These are phyloP conservation scores for Aspergillus ibericus DNA, from an alignment of 2,329 filamentous ascomycete species.

Conservation along the genomic window DNA sequence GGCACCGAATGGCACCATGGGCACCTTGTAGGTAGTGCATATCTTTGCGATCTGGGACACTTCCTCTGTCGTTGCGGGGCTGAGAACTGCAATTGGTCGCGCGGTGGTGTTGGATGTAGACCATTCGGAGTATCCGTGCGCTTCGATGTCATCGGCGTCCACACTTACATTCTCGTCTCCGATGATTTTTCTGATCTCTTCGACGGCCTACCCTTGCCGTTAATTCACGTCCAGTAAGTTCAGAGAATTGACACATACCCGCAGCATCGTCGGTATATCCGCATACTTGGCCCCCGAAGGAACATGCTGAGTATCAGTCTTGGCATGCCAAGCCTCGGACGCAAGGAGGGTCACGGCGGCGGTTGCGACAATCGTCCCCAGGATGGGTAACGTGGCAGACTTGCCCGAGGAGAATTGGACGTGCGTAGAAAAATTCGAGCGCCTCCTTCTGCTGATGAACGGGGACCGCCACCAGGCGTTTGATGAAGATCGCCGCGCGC, in stretches of 20 bases:
- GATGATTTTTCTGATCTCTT: background rate
- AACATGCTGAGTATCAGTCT: background rate
- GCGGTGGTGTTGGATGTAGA: constrained; percentile 56
- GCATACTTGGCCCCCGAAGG: background rate
- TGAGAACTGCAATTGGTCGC: constrained; percentile 59
- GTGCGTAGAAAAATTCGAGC: background rate
- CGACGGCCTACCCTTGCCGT: background rate
- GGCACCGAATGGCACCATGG: constrained; percentile 3
- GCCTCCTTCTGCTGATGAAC: background rate
- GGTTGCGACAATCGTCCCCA: background rate
- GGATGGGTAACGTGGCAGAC: background rate
- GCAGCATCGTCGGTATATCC: background rate
- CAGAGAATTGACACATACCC: background rate
- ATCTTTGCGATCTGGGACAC: constrained; percentile 64
- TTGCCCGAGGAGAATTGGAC: background rate
- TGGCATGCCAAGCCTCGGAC: background rate
- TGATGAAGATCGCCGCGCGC: background rate
- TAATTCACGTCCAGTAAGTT: background rate
- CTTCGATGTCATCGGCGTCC: constrained; percentile 60
- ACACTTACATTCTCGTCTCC: constrained; percentile 57
- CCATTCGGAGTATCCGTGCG: constrained; percentile 67
- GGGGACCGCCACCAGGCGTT: background rate
- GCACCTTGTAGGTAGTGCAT: constrained; percentile 64
- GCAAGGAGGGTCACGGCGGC: background rate
- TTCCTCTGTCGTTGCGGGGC: constrained; percentile 61